These are phyloP conservation scores for Amanita exitialis DNA, from an alignment of 768 basidiomycete species.

Conservation along the genomic window DNA sequence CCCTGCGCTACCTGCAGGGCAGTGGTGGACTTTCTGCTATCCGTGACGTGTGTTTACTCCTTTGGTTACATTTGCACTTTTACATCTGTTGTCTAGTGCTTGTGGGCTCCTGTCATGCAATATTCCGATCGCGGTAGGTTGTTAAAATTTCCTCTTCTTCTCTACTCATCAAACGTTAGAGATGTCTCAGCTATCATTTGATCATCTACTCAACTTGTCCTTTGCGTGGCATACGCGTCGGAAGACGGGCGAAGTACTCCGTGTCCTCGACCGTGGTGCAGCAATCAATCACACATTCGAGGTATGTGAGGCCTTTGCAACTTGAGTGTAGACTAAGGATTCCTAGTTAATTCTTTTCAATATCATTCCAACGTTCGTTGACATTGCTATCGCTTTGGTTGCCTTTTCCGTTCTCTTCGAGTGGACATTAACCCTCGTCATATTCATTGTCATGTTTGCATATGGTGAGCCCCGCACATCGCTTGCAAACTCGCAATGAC, in stretches of 20 bases:
- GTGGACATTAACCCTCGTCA: constrained; percentile 56
- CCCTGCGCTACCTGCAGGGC: constrained; percentile 64
- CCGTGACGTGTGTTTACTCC: constrained; percentile 32
- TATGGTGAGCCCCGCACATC: constrained; percentile 41
- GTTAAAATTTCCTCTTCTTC: not conserved
- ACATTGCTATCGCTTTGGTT: constrained; percentile 62
- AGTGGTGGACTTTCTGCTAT: constrained; percentile 67
- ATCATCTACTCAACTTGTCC: constrained; percentile 81
- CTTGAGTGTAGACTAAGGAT: constrained; percentile 1
- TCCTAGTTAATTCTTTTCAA: constrained; percentile 70
- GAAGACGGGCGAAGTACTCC: constrained; percentile 79
- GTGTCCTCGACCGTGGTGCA: constrained; percentile 74
- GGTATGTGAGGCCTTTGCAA: constrained; percentile 21
- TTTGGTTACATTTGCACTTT: not conserved
- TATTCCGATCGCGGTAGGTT: constrained; percentile 62
- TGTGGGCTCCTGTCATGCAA: constrained; percentile 88
- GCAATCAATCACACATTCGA: constrained; percentile 80
- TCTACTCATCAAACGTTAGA: constrained; percentile 27
- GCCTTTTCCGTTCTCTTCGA: constrained; percentile 56
- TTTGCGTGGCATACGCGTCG: constrained; percentile 75
- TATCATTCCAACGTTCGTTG: constrained; percentile 73
- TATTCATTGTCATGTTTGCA: constrained; percentile 63
- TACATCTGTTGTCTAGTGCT: constrained; percentile 25
- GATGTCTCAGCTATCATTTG: constrained; percentile 80
- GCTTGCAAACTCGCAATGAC: not conserved